Conservation (phyloP, 2,329 filamentous ascomycete species). For the Rhinocladiella mackenziei region DNA sequence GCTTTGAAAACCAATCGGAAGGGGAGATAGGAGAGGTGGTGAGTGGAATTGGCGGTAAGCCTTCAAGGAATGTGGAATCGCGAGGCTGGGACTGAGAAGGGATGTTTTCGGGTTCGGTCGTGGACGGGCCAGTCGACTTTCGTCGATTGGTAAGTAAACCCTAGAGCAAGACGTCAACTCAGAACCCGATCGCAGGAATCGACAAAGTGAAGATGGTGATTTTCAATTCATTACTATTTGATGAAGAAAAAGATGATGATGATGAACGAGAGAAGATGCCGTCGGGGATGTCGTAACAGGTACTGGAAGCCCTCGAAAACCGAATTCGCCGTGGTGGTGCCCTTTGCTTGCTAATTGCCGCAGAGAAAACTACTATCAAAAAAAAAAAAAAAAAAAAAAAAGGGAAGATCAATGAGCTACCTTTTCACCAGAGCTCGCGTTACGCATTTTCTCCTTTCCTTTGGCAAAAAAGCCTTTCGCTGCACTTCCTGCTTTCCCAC, state of each 20-base stretch:
- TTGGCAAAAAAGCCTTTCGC: conserved; percentile 90
- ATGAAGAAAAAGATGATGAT: conserved; percentile 8
- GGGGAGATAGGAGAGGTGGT: conserved; percentile 19
- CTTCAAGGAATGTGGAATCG: conserved; percentile 18
- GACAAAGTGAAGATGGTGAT: conserved; percentile 11
- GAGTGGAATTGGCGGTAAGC: conserved; percentile 21
- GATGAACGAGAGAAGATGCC: too few species aligned
- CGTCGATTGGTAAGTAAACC: conserved; percentile 17
- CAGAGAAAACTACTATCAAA: conserved; percentile 16
- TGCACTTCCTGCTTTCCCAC: conserved; percentile 68
- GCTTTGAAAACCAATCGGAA: conserved; percentile 22
- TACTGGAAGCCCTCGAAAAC: conserved; percentile 3
- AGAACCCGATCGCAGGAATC: conserved; percentile 4
- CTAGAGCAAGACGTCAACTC: conserved; percentile 27
- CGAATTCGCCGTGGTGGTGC: conserved; percentile 9
- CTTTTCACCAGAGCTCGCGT: conserved; percentile 66
- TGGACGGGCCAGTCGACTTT: conserved; percentile 16
- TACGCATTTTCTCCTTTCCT: conserved; percentile 75
- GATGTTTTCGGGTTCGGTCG: conserved; percentile 15
- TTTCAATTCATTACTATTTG: conserved; percentile 25
- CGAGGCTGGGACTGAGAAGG: conserved; percentile 12
- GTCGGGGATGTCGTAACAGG: conserved; percentile 2
- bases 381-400: conserved; percentile 18
- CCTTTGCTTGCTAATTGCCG: conserved; percentile 8
- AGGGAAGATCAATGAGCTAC: conserved; percentile 68